Percentiles rank a stretch among this genome's conserved stretches.
These are phyloP conservation scores for Beauveria rudraprayagi DNA, from an alignment of 2,329 filamentous ascomycete species.

Conservation along the genomic window DNA sequence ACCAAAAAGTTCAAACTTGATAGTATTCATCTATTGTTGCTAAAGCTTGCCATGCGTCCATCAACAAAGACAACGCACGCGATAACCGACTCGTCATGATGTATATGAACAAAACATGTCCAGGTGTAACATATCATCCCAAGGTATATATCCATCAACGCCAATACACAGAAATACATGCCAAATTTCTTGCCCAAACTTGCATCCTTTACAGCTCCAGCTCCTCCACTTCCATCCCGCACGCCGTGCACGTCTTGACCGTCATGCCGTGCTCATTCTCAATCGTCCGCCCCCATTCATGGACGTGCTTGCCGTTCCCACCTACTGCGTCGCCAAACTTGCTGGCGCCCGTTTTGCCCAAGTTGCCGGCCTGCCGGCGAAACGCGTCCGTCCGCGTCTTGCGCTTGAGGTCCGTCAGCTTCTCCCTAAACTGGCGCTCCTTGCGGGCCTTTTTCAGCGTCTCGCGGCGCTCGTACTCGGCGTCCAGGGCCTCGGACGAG, in stretches of 20 bases:
- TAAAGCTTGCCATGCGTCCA: not conserved
- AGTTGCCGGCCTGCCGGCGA: constrained; percentile 57
- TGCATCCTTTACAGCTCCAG: constrained; percentile 48
- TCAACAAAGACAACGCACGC: no score
- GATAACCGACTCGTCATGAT: not conserved
- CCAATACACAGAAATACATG: not conserved
- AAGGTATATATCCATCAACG: constrained; percentile 5
- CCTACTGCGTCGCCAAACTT: constrained; percentile 73
- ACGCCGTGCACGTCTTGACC: constrained; percentile 70
- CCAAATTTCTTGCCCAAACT: not conserved
- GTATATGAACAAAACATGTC: not conserved
- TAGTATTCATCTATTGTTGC: no score
- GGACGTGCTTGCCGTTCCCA: constrained; percentile 64
- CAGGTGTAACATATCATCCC: not conserved
- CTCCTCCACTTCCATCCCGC: constrained; percentile 73
- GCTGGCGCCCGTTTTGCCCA: constrained; percentile 43
- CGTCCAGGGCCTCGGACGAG: constrained; percentile 73
- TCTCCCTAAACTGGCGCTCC: constrained; percentile 84
- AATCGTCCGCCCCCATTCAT: constrained; percentile 73
- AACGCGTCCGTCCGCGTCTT: constrained; percentile 88
- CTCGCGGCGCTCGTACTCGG: constrained; percentile 75
- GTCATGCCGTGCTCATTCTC: constrained; percentile 65
- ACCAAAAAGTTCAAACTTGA: no score
- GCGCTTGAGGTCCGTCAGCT: constrained; percentile 84
- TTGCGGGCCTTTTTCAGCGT: constrained; percentile 75